Conservation (phyloP, 2,329 filamentous ascomycete genomes). For the Cladorrhinum sp. region DNA sequence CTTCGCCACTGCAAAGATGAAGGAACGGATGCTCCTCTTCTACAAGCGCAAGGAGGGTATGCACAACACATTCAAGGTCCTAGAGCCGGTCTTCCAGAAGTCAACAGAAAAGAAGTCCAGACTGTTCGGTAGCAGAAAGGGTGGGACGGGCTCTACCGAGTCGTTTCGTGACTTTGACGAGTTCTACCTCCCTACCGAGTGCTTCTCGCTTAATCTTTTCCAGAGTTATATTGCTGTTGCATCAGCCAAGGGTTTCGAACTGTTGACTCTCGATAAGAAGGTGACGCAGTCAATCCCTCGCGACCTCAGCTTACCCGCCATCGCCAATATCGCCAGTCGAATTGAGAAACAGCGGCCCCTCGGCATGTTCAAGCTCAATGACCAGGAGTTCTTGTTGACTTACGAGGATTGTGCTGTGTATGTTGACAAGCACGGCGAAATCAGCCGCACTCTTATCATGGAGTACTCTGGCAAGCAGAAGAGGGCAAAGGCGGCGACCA, state of each 20-base stretch:
- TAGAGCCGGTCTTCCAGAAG: constrained; percentile 94
- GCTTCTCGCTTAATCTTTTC: constrained; percentile 93
- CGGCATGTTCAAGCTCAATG: constrained; percentile 93
- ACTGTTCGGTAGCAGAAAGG: constrained; percentile 57
- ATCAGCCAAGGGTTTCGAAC: constrained; percentile 89
- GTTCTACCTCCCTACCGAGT: constrained; percentile 96
- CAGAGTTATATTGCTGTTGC: constrained; percentile 89
- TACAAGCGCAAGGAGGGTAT: constrained; percentile 95
- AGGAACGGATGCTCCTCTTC: constrained; percentile 89
- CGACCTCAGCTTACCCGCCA: constrained; percentile 73
- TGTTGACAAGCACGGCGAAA: constrained; percentile 96
- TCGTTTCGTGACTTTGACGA: constrained; percentile 98
- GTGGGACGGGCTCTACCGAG: constrained; percentile 72
- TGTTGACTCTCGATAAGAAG: constrained; percentile 96
- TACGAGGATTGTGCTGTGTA: constrained; percentile 98
- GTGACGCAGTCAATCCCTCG: constrained; percentile 84
- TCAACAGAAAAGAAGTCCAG: constrained; percentile 79
- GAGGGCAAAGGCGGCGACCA: constrained; percentile 76
- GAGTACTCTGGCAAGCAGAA: constrained; percentile 90
- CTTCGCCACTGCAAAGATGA: constrained; percentile 95
- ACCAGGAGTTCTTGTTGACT: constrained; percentile 86
- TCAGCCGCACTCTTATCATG: constrained; percentile 92
- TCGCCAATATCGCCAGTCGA: constrained; percentile 79
- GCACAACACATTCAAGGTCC: constrained; percentile 92
- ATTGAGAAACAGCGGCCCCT: constrained; percentile 81